phyloP scores from a whole-genome alignment of 805 yeast species.

The Lachancea cidri region DNA sequence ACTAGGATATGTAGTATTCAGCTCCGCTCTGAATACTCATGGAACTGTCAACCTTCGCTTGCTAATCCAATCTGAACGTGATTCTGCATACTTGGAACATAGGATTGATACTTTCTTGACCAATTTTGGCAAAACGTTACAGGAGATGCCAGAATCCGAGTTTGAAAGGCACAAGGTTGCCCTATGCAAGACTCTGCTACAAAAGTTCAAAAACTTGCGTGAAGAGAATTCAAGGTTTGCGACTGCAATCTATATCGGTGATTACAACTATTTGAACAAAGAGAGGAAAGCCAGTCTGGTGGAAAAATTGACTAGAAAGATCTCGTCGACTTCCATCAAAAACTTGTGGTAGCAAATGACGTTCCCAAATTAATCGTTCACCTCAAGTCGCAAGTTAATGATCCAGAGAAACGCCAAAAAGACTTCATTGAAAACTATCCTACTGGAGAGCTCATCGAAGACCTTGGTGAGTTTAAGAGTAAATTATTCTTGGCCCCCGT shows the following conservation, averaged over 20 bases:
- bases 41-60: constrained; percentile 57
- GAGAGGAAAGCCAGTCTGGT: constrained; percentile 54
- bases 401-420: constrained; percentile 18
- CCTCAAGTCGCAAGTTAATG: constrained; percentile 46
- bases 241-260: constrained; percentile 66
- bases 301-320: constrained; percentile 51
- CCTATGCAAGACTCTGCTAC: constrained; percentile 56
- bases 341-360: constrained; percentile 35
- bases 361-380: constrained; percentile 51
- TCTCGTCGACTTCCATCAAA: constrained; percentile 48
- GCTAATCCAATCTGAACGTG: constrained; percentile 77
- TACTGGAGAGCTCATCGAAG: constrained; percentile 41
- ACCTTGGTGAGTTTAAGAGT: constrained; percentile 53
- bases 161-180: constrained; percentile 67
- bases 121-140: constrained; percentile 42
- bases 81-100: constrained; percentile 65
- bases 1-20: constrained; percentile 88
- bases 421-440: constrained; percentile 38
- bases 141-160: constrained; percentile 53
- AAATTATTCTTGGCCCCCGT: constrained; percentile 49
- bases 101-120: constrained; percentile 68
- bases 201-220: constrained; percentile 67
- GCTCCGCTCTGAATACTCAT: constrained; percentile 63
- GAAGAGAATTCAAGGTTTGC: constrained; percentile 71
- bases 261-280: constrained; percentile 64